These are phyloP conservation scores for Jamesozyma lodderae DNA, from an alignment of 805 yeast genomes.

Conservation along the genomic window DNA sequence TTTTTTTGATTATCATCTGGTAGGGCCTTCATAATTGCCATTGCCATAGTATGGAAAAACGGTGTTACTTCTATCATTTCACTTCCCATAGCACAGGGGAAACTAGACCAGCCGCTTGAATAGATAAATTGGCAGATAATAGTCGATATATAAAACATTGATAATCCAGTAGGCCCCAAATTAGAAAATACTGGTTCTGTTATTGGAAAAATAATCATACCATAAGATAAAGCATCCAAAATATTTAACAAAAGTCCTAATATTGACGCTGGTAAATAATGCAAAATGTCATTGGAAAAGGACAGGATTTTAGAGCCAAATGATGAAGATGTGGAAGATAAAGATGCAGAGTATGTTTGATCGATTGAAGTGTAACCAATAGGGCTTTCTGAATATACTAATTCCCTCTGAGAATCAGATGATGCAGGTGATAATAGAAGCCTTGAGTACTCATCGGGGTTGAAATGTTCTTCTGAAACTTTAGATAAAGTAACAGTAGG, in stretches of 20 bases:
- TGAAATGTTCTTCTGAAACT: constrained; percentile 3
- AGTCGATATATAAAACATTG: constrained; percentile 90
- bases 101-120: constrained; percentile 85
- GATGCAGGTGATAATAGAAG: constrained; percentile 13
- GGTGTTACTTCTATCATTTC: constrained; percentile 99
- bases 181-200: constrained; percentile 68
- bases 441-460: constrained; percentile 7
- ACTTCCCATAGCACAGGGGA: constrained; percentile 86
- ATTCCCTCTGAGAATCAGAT: constrained; percentile 2
- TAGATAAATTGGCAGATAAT: constrained; percentile 82
- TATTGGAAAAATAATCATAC: constrained; percentile 94
- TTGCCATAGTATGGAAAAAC: constrained; percentile 92
- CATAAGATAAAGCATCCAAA: constrained; percentile 88
- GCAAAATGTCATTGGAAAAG: constrained; percentile 7
- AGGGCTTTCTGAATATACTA: too few species aligned
- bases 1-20: constrained; percentile 45
- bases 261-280: constrained; percentile 64
- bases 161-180: constrained; percentile 80
- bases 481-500: neutral
- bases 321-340: too few species aligned
- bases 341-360: neutral
- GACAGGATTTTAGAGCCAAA: constrained; percentile 3
- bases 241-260: constrained; percentile 79
- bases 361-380: neutral
- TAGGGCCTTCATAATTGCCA: constrained; percentile 42